Evolutionary conservation across 805 yeast genomes (phyloP).

Genomic region (Candida tibetensis): DNA sequence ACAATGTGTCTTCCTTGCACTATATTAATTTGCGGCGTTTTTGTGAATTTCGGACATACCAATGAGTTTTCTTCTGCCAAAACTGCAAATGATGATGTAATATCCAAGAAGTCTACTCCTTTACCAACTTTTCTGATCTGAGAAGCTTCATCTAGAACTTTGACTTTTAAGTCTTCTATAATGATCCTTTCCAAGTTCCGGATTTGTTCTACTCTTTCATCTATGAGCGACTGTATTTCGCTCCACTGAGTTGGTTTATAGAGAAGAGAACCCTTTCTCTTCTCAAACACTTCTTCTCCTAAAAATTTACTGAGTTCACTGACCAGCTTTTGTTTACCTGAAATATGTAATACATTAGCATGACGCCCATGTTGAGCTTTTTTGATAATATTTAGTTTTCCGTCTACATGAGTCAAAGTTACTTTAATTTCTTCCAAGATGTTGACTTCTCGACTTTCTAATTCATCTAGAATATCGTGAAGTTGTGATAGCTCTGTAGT

Average conservation of each 20-base stretch:
- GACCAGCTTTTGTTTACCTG: slow-evolving; percentile 36
- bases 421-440: slow-evolving; percentile 20
- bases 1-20: slow-evolving; percentile 77
- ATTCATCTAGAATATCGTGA: slow-evolving; percentile 31
- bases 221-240: slow-evolving; percentile 51
- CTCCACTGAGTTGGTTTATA: slow-evolving; percentile 50
- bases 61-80: slow-evolving; percentile 68
- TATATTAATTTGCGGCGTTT: slow-evolving; percentile 48
- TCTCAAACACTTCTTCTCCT: slow-evolving; percentile 26
- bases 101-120: slow-evolving; percentile 66
- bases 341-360: slow-evolving; percentile 47
- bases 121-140: slow-evolving; percentile 50
- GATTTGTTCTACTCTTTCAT: slow-evolving; percentile 46
- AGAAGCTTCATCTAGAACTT: slow-evolving; percentile 43
- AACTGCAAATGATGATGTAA: slow-evolving; percentile 65
- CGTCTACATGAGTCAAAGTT: slow-evolving; percentile 23
- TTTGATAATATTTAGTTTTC: slow-evolving; percentile 26
- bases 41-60: slow-evolving; percentile 61
- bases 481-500: slow-evolving; percentile 24
- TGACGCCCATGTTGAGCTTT: slow-evolving; percentile 30
- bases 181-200: slow-evolving; percentile 53
- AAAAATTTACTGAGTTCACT: slow-evolving; percentile 17
- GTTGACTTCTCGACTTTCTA: slow-evolving; percentile 24
- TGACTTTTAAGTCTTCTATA: slow-evolving; percentile 45
- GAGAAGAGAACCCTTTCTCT: slow-evolving; percentile 42